Conservation (phyloP, 306 rosid species). For the Elaeagnus macrophylla region DNA sequence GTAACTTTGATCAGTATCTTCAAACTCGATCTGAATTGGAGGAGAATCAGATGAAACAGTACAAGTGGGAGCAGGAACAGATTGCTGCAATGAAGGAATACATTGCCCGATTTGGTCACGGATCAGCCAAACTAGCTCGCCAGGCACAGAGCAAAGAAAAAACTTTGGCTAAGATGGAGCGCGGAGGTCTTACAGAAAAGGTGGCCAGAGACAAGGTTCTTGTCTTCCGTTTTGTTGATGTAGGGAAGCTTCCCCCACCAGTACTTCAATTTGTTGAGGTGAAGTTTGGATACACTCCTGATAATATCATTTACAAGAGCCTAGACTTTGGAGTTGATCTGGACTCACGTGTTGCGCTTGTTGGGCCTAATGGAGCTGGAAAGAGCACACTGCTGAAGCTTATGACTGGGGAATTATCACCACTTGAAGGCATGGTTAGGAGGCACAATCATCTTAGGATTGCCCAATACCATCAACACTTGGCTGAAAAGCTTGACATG, state of each 20-base stretch:
- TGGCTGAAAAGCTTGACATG: slow-evolving; percentile 86
- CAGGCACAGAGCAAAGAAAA: slow-evolving; percentile 99
- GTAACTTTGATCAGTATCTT: slow-evolving; percentile 89
- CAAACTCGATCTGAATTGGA: slow-evolving; percentile 92
- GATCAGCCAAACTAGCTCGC: slow-evolving; percentile 95
- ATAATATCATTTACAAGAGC: slow-evolving; percentile 77
- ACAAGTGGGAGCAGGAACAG: slow-evolving; percentile 99
- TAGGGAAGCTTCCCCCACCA: slow-evolving; percentile 98
- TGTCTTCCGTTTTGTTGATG: slow-evolving; percentile 89
- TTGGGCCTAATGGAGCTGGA: slow-evolving; percentile 99
- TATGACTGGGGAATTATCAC: slow-evolving; percentile 85
- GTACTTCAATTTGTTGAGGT: slow-evolving; percentile 97
- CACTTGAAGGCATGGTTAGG: slow-evolving; percentile 92
- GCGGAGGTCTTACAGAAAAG: slow-evolving; percentile 94
- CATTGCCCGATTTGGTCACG: slow-evolving; percentile 97
- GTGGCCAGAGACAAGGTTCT: slow-evolving; percentile 67
- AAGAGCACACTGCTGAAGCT: slow-evolving; percentile 95
- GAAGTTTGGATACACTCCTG: slow-evolving; percentile 85
- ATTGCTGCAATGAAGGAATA: slow-evolving; percentile 90
- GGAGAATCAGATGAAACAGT: slow-evolving; percentile 99
- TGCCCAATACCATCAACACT: slow-evolving; percentile 92
- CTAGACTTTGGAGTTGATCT: slow-evolving; percentile 90
- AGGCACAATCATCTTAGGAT: slow-evolving; percentile 96
- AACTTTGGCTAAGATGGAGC: slow-evolving; percentile 95
- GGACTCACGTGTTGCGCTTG: slow-evolving; percentile 88